Evolutionary conservation across 2,329 filamentous ascomycete species (phyloP).

Genomic region (Fusarium anthophilum): DNA sequence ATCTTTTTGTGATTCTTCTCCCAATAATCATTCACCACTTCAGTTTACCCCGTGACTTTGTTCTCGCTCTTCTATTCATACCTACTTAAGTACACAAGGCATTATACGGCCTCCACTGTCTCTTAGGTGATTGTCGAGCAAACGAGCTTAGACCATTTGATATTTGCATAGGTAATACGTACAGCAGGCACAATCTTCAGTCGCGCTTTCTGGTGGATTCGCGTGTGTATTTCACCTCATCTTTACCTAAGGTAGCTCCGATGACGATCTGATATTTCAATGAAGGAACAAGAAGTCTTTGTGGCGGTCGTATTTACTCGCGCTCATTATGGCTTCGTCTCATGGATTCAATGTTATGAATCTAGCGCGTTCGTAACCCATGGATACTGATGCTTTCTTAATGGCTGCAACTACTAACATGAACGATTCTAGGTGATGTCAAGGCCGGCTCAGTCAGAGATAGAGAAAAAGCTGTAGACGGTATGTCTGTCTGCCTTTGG

Average conservation of each 20-base stretch:
- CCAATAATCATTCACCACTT: neutral
- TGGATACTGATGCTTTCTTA: neutral
- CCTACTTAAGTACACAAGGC: neutral
- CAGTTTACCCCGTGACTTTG: neutral
- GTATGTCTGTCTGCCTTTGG: slow-evolving; percentile 36
- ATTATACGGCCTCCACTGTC: neutral
- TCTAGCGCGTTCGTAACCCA: slow-evolving; percentile 46
- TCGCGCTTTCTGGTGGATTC: slow-evolving; percentile 10
- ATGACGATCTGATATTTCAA: slow-evolving; percentile 3
- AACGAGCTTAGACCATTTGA: slow-evolving; percentile 13
- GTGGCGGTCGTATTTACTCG: neutral
- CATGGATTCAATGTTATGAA: slow-evolving; percentile 48
- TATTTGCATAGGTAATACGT: neutral
- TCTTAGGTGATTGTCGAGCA: neutral
- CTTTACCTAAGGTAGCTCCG: neutral
- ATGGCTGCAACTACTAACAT: slow-evolving; percentile 17
- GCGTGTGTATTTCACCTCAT: neutral
- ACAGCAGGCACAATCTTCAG: neutral
- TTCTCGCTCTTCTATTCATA: neutral
- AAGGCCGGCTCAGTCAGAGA: slow-evolving; percentile 49
- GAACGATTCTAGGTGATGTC: slow-evolving; percentile 44
- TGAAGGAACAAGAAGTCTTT: neutral
- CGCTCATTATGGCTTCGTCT: slow-evolving; percentile 45
- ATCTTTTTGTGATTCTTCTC: neutral
- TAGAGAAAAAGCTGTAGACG: slow-evolving; percentile 54